These are phyloP conservation scores for Cymbopogon flexuosus DNA, from an alignment of 202 grass and related monocot genomes.

Conservation along the genomic window DNA sequence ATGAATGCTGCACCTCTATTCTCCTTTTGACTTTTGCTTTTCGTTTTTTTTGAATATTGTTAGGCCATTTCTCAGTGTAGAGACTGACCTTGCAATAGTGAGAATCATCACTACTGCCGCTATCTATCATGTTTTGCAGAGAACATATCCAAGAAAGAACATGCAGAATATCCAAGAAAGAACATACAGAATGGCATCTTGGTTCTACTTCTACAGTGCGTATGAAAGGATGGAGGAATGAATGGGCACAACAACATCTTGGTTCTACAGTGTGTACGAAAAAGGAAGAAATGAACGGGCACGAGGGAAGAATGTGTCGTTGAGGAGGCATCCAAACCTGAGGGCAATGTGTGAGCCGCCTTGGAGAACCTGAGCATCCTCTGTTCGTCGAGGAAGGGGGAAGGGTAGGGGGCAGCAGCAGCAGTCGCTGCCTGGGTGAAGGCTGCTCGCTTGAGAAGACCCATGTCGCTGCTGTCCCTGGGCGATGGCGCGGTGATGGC, in stretches of 20 bases:
- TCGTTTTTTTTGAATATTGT: slow-evolving; percentile 22
- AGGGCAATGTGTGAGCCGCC: slow-evolving; percentile 26
- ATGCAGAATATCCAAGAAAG: not conserved
- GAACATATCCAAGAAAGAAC: not conserved
- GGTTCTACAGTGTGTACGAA: not conserved
- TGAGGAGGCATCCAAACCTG: slow-evolving; percentile 31
- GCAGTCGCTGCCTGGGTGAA: not conserved
- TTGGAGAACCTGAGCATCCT: slow-evolving; percentile 62
- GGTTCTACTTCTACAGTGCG: not conserved
- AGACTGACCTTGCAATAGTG: not conserved
- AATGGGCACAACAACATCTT: not conserved
- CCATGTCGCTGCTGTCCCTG: slow-evolving; percentile 26
- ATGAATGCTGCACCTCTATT: slow-evolving; percentile 35
- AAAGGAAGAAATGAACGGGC: not conserved
- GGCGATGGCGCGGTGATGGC: not conserved
- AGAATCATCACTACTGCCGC: not conserved
- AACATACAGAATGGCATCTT: not conserved
- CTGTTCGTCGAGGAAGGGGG: slow-evolving; percentile 55
- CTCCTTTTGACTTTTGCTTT: slow-evolving; percentile 34
- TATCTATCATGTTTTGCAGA: slow-evolving; percentile 4
- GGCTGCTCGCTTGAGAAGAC: slow-evolving; percentile 20
- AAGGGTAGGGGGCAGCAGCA: not conserved
- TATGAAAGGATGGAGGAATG: not conserved
- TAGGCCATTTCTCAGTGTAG: not conserved
- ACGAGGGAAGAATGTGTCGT: not conserved